Evolutionary conservation across 2,329 filamentous ascomycete species (phyloP), one percentile per base, ranked within the genome.

Genomic region (Raffaelea albimanens): DNA sequence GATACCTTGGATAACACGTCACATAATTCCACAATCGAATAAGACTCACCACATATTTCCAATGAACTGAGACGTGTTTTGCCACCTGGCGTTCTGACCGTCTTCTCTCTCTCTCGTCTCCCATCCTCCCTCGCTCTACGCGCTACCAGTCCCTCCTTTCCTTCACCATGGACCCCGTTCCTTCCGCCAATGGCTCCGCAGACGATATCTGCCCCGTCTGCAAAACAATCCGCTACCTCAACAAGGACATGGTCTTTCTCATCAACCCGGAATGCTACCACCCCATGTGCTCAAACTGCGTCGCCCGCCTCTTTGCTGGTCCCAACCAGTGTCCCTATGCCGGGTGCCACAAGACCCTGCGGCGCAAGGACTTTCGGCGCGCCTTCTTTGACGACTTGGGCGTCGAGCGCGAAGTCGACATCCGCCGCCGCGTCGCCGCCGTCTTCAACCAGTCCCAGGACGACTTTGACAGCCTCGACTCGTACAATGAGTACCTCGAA

Each of bases 211-310:
- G 93, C 69, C 93, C 91, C 49, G 87, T 97, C 57, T 98, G 93
- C 84, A 96, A 96, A 69, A 94, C 89, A 50, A 87, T 87, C 51
- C 87, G 89, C 55, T 97, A 97, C 72, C 84, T 97, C 59, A 96
- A 96, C 72, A 83, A 82, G 52, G 84, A 89, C 69, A 90, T 98
- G 78, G 78, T 84, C 55, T 97, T 98, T 69, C 85, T 93, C 57
- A 90, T 98, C 70, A 96, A 97, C 65, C 88, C 91, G 9, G 89
- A 95, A 73, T 98, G 93, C 77, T 98, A 98, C 73, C 93, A 98
- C 73, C 88, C 88, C 57, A 97, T 98, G 87, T 98, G 93, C 73
- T 85, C 88, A 64, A 90, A 87, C 49, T 98, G 93, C 70, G 90
- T 97, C 39, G 86, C 91, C 66, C 85, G 91, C 48, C 87, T 97